These are phyloP conservation scores for Linum trigynum DNA, from an alignment of 345 rosid genomes.

Conservation along the genomic window DNA sequence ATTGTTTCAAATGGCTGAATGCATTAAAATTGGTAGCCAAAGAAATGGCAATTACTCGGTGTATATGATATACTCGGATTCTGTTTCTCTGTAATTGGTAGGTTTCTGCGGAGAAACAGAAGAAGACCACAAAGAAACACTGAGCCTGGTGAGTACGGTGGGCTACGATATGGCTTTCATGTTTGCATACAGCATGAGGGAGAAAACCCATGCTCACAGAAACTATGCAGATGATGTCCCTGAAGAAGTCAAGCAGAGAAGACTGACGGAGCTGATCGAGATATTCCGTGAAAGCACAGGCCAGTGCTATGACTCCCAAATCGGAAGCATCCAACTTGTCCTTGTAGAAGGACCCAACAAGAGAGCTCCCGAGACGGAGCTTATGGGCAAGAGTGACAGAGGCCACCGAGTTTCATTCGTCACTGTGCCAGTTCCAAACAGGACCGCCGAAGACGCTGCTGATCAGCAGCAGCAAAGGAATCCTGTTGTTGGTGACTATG, in stretches of 20 bases:
- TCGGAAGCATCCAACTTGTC: conserved; percentile 61
- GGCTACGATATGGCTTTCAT: conserved; percentile 95
- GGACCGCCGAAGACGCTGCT: conserved; percentile 11
- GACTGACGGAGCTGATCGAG: conserved; percentile 69
- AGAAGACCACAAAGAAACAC: conserved; percentile 70
- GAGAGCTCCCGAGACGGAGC: conserved; percentile 81
- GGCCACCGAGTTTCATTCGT: conserved; percentile 66
- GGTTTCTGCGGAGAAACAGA: conserved; percentile 96
- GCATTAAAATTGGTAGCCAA: background rate
- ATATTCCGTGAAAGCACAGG: conserved; percentile 78
- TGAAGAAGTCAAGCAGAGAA: conserved; percentile 76
- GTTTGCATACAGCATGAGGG: conserved; percentile 98
- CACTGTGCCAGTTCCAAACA: conserved; percentile 34
- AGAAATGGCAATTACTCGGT: too few relatives aligned
- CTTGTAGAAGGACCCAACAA: conserved; percentile 87
- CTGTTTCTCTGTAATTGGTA: conserved; percentile 12
- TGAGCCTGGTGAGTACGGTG: conserved; percentile 57
- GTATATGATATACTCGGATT: too few relatives aligned
- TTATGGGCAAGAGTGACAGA: conserved; percentile 80
- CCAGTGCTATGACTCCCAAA: conserved; percentile 56
- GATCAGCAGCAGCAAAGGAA: conserved; percentile 24
- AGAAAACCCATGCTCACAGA: conserved; percentile 83
- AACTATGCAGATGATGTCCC: conserved; percentile 68
- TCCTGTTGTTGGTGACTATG: conserved; percentile 63
- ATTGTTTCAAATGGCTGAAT: conserved; percentile 33